phyloP scores from a whole-genome alignment of 2,329 filamentous ascomycete genomes.

The Cylindrodendrum hubeiense region DNA sequence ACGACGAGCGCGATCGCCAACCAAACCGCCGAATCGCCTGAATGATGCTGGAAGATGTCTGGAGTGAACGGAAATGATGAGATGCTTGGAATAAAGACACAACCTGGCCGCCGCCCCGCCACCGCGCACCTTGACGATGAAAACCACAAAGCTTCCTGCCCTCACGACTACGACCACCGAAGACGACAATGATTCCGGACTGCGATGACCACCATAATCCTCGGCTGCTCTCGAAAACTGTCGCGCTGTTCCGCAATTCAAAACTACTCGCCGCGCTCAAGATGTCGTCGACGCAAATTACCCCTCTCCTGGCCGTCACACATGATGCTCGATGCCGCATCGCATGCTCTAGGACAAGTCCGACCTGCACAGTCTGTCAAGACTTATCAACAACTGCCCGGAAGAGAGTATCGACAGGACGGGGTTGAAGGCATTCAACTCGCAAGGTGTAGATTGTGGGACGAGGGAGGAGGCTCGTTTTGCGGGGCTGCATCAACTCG shows the following conservation, averaged over 20 bases:
- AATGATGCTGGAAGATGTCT: slow-evolving; percentile 3
- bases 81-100: not conserved
- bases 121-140: slow-evolving; percentile 7
- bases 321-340: not conserved
- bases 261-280: not conserved
- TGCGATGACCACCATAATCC: not conserved
- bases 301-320: not conserved
- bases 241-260: not conserved
- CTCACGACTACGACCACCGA: slow-evolving; percentile 3
- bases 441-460: not conserved
- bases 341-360: not conserved
- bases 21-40: not conserved
- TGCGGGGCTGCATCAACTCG: too few species aligned
- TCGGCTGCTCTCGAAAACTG: too few species aligned
- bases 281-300: not conserved
- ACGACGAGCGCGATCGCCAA: slow-evolving; percentile 13
- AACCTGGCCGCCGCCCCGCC: slow-evolving; percentile 1
- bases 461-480: too few species aligned
- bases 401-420: not conserved
- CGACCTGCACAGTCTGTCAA: not conserved
- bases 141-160: slow-evolving; percentile 7
- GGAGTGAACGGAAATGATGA: not conserved
- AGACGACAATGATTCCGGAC: not conserved
- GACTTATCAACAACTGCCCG: not conserved
- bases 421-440: not conserved